phyloP scores from a whole-genome alignment of 2,329 filamentous ascomycete species.

The Neonectria magnoliae region DNA sequence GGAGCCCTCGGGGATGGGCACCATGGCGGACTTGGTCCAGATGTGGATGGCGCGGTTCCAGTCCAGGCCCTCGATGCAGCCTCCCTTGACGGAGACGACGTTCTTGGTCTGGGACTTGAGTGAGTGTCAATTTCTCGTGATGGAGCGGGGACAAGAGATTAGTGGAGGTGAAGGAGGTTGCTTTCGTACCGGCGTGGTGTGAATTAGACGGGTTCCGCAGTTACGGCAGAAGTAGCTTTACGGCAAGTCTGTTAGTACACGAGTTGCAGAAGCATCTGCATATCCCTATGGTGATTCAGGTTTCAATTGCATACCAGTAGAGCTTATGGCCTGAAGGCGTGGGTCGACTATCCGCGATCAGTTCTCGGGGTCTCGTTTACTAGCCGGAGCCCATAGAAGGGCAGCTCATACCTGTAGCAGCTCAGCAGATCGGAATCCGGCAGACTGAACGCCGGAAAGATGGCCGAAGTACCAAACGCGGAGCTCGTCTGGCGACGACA shows the following conservation, averaged over 20 bases:
- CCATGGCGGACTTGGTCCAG: constrained; percentile 73
- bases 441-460: constrained; percentile 73
- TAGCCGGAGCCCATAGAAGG: not conserved
- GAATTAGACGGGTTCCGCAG: constrained; percentile 73
- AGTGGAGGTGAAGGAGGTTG: not conserved
- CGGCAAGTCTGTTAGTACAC: constrained; percentile 9
- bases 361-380: not conserved
- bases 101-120: constrained; percentile 58
- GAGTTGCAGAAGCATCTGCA: too few species aligned
- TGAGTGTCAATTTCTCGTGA: constrained; percentile 26
- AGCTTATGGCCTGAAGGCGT: constrained; percentile 66
- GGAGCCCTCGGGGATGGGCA: constrained; percentile 73
- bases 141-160: not conserved
- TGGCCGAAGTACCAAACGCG: constrained; percentile 75
- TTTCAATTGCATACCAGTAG: constrained; percentile 59
- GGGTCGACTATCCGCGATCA: constrained; percentile 56
- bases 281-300: not conserved
- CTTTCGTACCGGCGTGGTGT: constrained; percentile 64
- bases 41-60: constrained; percentile 72
- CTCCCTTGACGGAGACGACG: constrained; percentile 73
- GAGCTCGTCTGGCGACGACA: constrained; percentile 73
- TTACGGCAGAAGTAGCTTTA: constrained; percentile 71
- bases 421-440: constrained; percentile 60
- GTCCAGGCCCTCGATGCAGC: constrained; percentile 71
- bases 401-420: constrained; percentile 58